Evolutionary conservation across 176 grass and related monocot species (phyloP), one percentile per base, ranked within the genome.

Genomic region (Carex scoparia): DNA sequence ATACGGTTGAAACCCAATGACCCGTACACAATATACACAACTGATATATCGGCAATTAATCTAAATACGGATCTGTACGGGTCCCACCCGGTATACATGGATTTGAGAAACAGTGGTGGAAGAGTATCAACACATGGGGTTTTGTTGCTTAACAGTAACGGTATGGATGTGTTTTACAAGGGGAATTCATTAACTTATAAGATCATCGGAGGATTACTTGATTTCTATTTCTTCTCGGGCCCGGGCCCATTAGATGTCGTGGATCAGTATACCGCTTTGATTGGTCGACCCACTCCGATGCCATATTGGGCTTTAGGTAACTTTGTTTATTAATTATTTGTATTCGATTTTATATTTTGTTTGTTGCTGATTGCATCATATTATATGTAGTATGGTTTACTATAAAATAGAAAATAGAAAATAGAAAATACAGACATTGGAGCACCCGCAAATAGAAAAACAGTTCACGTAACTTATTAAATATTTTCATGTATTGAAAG

Each of bases 161-260:
- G 95, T 11, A 98, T 98, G 95, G 92, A 98, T 49, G 91, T 98
- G 6, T 77, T 93, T 64, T 98, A 98, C 81, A 82, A 54, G 56
- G 95, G 95, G 2, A 91, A 71, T 13, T 94, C 92, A 1, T 51
- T 98, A 1, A 98, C 91, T 1, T 98, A 98, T 78, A 98, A 98
- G 86, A 88, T 94, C 32, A 98, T 98, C 23, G 95, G 95, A 31
- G 95, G 95, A 0, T 53, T 94, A 1, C 89, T 98, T 4, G 95
- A 98, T 65, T 98, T 98, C 76, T 98, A 94, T 91, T 90, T 91
- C 95, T 94, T 98, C 82, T 37, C 91, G 0, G 95, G 95, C 28
- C 91, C 92, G 10, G 81, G 89, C 51, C 95, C 95, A 3, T 65
- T 94, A 84, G 85, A 89, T 77, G 80, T 98, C 1, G 89, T 98